Evolutionary conservation across 2,329 filamentous ascomycete species (phyloP).

Genomic region (Phyllosticta capitalensis): DNA sequence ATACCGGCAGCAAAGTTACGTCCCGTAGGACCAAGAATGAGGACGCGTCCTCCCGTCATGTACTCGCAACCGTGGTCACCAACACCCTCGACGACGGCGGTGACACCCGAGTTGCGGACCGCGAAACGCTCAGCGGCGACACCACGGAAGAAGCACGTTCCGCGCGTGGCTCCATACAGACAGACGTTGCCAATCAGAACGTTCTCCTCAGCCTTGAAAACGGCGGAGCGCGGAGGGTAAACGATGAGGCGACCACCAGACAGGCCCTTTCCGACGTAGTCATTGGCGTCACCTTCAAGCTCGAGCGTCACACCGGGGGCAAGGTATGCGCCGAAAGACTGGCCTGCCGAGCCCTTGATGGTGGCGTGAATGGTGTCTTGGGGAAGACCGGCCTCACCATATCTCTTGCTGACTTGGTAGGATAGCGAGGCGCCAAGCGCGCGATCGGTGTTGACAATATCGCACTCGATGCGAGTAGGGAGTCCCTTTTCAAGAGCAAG

Average conservation of each 20-base stretch:
- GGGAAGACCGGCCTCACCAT: conserved; percentile 79
- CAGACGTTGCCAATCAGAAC: conserved; percentile 89
- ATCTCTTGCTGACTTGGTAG: conserved; percentile 89
- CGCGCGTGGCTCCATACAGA: conserved; percentile 84
- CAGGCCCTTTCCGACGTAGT: conserved; percentile 93
- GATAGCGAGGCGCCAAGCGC: conserved; percentile 88
- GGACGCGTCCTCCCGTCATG: conserved; percentile 91
- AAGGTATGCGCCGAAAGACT: conserved; percentile 91
- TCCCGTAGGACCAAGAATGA: conserved; percentile 79
- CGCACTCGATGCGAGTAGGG: conserved; percentile 86
- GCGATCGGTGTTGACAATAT: conserved; percentile 93
- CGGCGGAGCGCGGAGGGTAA: conserved; percentile 80
- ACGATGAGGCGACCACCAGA: conserved; percentile 89
- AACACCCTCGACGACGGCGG: conserved; percentile 89
- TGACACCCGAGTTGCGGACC: conserved; percentile 91
- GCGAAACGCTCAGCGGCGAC: conserved; percentile 93
- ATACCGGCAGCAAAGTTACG: conserved; percentile 98
- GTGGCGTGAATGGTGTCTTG: conserved; percentile 93
- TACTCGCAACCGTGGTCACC: conserved; percentile 97
- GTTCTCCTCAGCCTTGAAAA: conserved; percentile 95
- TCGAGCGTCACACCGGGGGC: conserved; percentile 90
- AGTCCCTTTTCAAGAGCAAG: conserved; percentile 89
- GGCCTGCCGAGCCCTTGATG: conserved; percentile 90
- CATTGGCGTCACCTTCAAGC: conserved; percentile 90
- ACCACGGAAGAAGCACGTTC: conserved; percentile 94